phyloP scores from a whole-genome alignment of 2,329 filamentous ascomycete genomes.

The Ilyonectria destructans region DNA sequence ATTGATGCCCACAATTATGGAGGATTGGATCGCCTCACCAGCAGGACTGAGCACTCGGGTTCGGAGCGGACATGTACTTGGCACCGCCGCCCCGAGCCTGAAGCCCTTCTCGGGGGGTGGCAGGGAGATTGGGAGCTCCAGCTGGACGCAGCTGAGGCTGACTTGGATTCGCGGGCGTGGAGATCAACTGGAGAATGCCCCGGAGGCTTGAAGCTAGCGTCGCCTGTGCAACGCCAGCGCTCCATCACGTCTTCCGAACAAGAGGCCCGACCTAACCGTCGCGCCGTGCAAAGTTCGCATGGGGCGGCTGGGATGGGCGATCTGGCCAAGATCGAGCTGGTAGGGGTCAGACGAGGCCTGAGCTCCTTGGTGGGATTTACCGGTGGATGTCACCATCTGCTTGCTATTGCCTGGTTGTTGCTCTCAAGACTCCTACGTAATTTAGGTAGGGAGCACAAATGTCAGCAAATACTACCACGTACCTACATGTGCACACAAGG shows the following conservation, averaged over 20 bases:
- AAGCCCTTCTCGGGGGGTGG: not conserved
- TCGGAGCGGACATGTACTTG: conserved; percentile 17
- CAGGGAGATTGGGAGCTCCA: conserved; percentile 12
- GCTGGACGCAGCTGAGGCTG: conserved; percentile 39
- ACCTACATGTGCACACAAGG: no score
- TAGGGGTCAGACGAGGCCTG: conserved; percentile 6
- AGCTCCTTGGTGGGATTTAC: conserved; percentile 25
- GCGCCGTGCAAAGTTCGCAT: conserved; percentile 30
- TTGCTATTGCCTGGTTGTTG: no score
- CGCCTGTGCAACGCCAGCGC: conserved; percentile 32
- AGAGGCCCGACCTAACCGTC: conserved; percentile 25
- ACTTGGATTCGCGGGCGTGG: conserved; percentile 32
- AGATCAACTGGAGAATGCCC: conserved; percentile 19
- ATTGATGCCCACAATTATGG: conserved; percentile 3
- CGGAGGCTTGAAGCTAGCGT: conserved; percentile 37
- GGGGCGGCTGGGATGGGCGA: conserved; percentile 35
- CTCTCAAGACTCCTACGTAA: no score
- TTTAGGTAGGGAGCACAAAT: no score
- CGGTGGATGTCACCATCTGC: conserved; percentile 18
- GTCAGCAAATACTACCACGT: no score
- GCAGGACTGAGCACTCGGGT: not conserved
- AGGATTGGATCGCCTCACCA: conserved; percentile 4
- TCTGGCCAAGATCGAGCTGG: conserved; percentile 39
- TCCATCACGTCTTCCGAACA: not conserved
- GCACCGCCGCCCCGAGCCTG: conserved; percentile 33